Percentiles rank a stretch among this genome's conserved stretches.
phyloP scores from a whole-genome alignment of 257 asterid species.

The Cinchona pubescens region DNA sequence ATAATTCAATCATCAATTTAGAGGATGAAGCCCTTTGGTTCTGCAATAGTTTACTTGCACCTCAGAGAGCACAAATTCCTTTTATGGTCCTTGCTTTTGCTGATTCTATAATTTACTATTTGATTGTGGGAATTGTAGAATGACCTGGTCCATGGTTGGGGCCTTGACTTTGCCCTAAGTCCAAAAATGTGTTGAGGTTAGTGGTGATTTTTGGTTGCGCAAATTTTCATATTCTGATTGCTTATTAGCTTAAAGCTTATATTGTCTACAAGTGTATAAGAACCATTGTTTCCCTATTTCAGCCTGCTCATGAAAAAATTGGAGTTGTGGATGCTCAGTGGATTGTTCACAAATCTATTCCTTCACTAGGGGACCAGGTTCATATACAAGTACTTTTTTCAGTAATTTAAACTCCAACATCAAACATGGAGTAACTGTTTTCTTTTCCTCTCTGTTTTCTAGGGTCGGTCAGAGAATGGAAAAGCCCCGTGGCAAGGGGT shows the following conservation, averaged over 20 bases:
- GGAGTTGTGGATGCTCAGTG: slow-evolving; percentile 94
- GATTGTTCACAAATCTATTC: slow-evolving; percentile 74
- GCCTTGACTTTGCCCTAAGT: slow-evolving; percentile 86
- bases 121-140: slow-evolving; percentile 42
- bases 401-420: neutral
- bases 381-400: neutral
- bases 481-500: slow-evolving; percentile 85
- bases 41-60: neutral
- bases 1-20: neutral
- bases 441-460: slow-evolving; percentile 8
- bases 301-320: slow-evolving; percentile 81
- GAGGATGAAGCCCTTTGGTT: neutral
- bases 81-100: neutral
- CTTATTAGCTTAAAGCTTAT: neutral
- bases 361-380: slow-evolving; percentile 81
- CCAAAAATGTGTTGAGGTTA: slow-evolving; percentile 76
- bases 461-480: slow-evolving; percentile 64
- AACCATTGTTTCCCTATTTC: slow-evolving; percentile 11
- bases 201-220: neutral
- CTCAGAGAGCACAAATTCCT: neutral
- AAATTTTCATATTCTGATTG: neutral
- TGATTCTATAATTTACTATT: neutral
- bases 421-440: neutral
- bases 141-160: slow-evolving; percentile 96
- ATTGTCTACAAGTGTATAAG: neutral